Base-by-base conservation (phyloP, 2,329 filamentous ascomycete species). In the Colletotrichum camelliae region DNA sequence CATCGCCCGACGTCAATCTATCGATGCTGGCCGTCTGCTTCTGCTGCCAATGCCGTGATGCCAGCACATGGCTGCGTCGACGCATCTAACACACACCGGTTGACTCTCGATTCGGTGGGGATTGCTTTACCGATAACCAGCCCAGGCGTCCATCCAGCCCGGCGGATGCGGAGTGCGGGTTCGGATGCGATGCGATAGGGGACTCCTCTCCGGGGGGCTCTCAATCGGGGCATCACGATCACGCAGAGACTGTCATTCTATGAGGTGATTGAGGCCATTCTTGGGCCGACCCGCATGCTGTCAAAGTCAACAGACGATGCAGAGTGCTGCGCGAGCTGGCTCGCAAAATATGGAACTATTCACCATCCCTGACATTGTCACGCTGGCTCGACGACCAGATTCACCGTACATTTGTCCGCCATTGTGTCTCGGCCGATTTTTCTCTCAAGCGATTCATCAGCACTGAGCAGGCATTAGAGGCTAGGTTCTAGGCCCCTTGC, bases 251-350 rank as follows among this genome's bases (percentile, higher is more conserved):
- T 48, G 55, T 27, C 39, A 15, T 43, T 57, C 21, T 16, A 18
- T 27, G 16, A 64, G n/a, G 29, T 43, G 61, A 64, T 37, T 75
- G 73, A 73, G 64, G 73, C 57, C 62, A 65, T 75, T 58, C 43
- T 68, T 65, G 70, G 64, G 48, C 68, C 27, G 61, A 57, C 16
- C 62, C 29, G 21, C 7, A 39, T 52, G 35, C 39, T 33, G 58
- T 16, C 57, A 37, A 9, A 37, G 12, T 7, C 62, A 62, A 37
- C 13, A n/a, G 4, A 31, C 24, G 24, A 52, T 16, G 24, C 62
- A 62, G 9, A 37, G 8, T 39, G 33, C 13, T 18, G n/a, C 60
- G n/a, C 37, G 15, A 18, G 13, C 35, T 24, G 33, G 43, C 61
- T 39, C 18, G 24, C 39, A 37, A 31, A 27, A 37, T 67, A 37